Evolutionary conservation across 2,329 filamentous ascomycete species (phyloP).

Genomic region (Fusarium sp.): DNA sequence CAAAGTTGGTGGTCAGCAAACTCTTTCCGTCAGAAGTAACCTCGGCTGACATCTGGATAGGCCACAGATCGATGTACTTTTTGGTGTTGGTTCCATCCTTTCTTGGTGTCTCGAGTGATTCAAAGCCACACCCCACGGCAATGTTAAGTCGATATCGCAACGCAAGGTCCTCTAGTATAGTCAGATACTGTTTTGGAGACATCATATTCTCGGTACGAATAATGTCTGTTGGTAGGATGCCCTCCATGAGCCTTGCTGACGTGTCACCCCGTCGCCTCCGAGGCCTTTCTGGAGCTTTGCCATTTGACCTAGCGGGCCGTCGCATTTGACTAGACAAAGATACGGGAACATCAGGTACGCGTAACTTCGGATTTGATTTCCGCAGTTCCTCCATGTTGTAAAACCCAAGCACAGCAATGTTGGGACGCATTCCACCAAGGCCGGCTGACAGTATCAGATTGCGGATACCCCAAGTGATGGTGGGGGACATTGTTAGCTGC

Average conservation of each 20-base stretch:
- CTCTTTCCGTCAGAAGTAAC: conserved; percentile 73
- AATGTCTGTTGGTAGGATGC: conserved; percentile 72
- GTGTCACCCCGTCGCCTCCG: conserved; percentile 62
- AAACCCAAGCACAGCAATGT: conserved; percentile 83
- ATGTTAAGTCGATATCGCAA: conserved; percentile 84
- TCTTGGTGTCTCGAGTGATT: conserved; percentile 76
- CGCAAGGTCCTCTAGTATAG: conserved; percentile 83
- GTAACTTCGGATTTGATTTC: conserved; percentile 63
- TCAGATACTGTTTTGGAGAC: conserved; percentile 78
- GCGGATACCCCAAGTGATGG: conserved; percentile 83
- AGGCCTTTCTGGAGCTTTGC: conserved; percentile 47
- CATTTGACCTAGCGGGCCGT: conserved; percentile 43
- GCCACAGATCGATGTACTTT: conserved; percentile 88
- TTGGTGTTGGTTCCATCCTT: conserved; percentile 68
- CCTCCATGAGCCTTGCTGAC: conserved; percentile 64
- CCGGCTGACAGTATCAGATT: conserved; percentile 85
- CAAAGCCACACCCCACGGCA: conserved; percentile 83
- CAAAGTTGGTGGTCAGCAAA: conserved; percentile 86
- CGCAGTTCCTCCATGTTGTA: conserved; percentile 83
- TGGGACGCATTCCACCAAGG: conserved; percentile 87
- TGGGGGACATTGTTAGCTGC: conserved; percentile 84
- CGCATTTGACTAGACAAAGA: conserved; percentile 49
- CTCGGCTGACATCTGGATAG: conserved; percentile 92
- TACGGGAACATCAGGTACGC: conserved; percentile 61
- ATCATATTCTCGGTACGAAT: conserved; percentile 75